These are phyloP conservation scores for Lactifluus volemus DNA, from an alignment of 768 basidiomycete genomes.

Conservation along the genomic window DNA sequence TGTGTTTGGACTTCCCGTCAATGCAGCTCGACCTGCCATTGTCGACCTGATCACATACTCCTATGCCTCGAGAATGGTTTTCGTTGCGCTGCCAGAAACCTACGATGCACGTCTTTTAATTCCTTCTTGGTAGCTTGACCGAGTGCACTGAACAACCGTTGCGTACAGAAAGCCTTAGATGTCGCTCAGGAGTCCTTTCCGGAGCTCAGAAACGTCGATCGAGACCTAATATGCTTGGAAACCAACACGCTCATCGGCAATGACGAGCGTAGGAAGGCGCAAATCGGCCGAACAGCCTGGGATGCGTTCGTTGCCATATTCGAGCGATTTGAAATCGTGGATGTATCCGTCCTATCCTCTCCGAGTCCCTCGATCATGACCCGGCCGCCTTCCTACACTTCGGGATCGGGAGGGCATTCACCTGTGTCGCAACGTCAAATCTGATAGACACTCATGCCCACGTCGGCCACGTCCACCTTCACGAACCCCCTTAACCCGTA, in stretches of 20 bases:
- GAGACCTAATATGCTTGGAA: conserved; percentile 17
- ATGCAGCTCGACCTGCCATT: too few species aligned
- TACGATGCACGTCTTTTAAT: conserved; percentile 18
- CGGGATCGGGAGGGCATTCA: neutral
- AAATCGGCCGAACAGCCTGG: conserved; percentile 24
- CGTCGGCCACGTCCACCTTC: too few species aligned
- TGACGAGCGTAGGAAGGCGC: conserved; percentile 12
- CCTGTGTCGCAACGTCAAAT: too few species aligned
- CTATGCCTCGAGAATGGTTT: conserved; percentile 22
- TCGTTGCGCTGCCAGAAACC: conserved; percentile 21
- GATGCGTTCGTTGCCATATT: conserved; percentile 16
- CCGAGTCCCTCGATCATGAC: neutral
- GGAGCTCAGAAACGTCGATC: conserved; percentile 18
- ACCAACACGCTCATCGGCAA: conserved; percentile 5
- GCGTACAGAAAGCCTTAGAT: conserved; percentile 21
- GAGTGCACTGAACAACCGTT: neutral
- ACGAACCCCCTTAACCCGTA: too few species aligned
- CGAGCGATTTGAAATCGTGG: conserved; percentile 24
- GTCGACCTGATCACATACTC: conserved; percentile 21
- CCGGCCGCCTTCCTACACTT: conserved; percentile 7
- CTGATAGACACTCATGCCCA: too few species aligned
- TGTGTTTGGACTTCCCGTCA: too few species aligned
- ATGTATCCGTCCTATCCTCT: conserved; percentile 16
- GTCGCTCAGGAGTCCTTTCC: conserved; percentile 19
- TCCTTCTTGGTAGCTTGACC: neutral